Evolutionary conservation across 148 eudicot genomes (phyloP).

Genomic region (Rhododendron ovatum): DNA sequence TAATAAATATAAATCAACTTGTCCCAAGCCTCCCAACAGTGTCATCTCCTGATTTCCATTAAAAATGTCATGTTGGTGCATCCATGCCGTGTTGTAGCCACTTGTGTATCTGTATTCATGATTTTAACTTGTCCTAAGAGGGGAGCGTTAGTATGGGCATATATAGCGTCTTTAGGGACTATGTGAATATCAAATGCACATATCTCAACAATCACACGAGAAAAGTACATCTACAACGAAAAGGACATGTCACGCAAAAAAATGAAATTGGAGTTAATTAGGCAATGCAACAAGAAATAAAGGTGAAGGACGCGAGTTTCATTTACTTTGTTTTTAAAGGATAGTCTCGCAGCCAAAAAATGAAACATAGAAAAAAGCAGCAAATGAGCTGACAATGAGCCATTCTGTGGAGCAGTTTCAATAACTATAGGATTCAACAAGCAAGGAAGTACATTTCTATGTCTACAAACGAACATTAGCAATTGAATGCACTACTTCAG

Average conservation of each 20-base stretch:
- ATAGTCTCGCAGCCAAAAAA: not conserved
- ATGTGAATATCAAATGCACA: not conserved
- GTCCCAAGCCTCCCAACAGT: not conserved
- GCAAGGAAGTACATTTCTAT: not conserved
- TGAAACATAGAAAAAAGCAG: not conserved
- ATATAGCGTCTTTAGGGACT: not conserved
- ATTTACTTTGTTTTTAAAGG: not conserved
- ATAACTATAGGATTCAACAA: not conserved
- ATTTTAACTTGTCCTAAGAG: not conserved
- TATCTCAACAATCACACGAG: not conserved
- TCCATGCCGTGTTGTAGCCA: not conserved
- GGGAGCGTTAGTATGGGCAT: not conserved
- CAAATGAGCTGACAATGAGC: not conserved
- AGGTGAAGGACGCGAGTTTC: not conserved
- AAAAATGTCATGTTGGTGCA: not conserved
- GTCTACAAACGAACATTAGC: not conserved
- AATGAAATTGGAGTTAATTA: not conserved
- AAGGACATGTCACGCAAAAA: not conserved
- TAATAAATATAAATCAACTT: not conserved
- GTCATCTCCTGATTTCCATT: not conserved
- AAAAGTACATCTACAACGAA: not conserved
- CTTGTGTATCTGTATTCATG: not conserved
- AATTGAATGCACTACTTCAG: not conserved
- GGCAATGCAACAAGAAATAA: not conserved
- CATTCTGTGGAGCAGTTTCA: not conserved